These are phyloP conservation scores for Dendryphion nanum DNA, from an alignment of 2,329 filamentous ascomycete species.

Conservation along the genomic window DNA sequence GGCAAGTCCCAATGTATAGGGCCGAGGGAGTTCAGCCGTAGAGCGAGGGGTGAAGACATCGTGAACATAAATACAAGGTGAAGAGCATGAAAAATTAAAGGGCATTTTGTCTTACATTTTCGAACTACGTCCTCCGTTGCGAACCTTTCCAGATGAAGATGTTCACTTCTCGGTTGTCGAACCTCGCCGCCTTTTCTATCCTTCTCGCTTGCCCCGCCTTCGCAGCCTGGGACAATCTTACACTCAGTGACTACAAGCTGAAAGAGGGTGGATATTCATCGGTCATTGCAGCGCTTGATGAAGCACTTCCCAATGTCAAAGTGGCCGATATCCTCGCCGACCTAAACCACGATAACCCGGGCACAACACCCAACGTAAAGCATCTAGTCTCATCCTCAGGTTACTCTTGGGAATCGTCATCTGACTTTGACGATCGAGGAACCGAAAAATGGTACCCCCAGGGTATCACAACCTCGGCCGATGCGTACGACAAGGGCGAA, in stretches of 20 bases:
- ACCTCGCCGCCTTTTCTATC: not conserved
- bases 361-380: constrained; percentile 6
- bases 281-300: constrained; percentile 10
- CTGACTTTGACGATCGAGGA: constrained; percentile 10
- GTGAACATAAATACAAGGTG: too few relatives aligned
- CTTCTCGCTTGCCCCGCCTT: not conserved
- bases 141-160: not conserved
- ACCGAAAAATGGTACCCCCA: constrained; percentile 13
- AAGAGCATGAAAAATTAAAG: not conserved
- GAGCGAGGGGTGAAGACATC: too few relatives aligned
- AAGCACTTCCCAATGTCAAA: constrained; percentile 8
- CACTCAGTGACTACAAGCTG: constrained; percentile 7
- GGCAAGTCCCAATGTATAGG: too few relatives aligned
- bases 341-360: constrained; percentile 10
- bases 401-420: constrained; percentile 8
- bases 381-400: constrained; percentile 8
- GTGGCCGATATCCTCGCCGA: constrained; percentile 7
- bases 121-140: not conserved
- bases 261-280: constrained; percentile 7
- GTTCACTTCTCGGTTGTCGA: not conserved
- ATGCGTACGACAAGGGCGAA: constrained; percentile 9
- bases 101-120: not conserved
- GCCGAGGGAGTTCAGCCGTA: too few relatives aligned
- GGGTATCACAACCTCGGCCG: constrained; percentile 12
- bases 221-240: constrained; percentile 12